Conservation (phyloP, 1,284 basidiomycete genomes). For the Agaricales sp. region DNA sequence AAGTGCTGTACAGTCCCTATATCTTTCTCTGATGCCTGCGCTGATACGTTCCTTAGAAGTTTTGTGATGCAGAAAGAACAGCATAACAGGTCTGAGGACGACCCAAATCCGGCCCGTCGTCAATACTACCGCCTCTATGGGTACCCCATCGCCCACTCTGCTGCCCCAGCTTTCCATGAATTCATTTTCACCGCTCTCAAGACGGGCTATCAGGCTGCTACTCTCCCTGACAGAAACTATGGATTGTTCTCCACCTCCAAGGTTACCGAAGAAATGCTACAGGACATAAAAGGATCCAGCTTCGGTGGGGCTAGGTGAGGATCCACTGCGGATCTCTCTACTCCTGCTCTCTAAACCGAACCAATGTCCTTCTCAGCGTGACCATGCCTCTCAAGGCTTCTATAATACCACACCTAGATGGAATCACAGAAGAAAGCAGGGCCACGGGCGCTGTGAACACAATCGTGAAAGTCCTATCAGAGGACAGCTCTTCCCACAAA, state of each 20-base stretch:
- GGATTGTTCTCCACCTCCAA: conserved; percentile 22
- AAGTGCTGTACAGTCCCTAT: too few species aligned
- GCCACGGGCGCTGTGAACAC: conserved; percentile 13
- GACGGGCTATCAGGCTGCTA: background rate
- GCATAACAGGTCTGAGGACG: too few species aligned
- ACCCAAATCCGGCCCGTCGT: too few species aligned
- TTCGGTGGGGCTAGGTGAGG: conserved; percentile 20
- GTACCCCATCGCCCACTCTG: conserved; percentile 25
- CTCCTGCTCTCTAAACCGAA: background rate
- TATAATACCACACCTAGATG: conserved; percentile 13
- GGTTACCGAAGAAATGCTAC: conserved; percentile 20
- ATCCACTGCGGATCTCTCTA: background rate
- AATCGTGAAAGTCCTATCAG: conserved; percentile 11
- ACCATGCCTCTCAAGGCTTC: conserved; percentile 13
- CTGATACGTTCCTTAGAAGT: too few species aligned
- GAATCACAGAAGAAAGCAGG: conserved; percentile 10
- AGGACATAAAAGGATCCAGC: conserved; percentile 16
- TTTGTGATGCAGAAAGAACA: too few species aligned
- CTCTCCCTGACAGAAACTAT: conserved; percentile 14
- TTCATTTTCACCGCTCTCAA: conserved; percentile 18
- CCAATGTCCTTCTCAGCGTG: conserved; percentile 6
- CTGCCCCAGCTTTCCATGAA: conserved; percentile 24
- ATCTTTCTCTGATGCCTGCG: too few species aligned
- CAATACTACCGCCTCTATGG: conserved; percentile 23
- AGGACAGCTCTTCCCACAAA: conserved; percentile 4